These are phyloP conservation scores for Graphiopsis chlorocephala DNA, from an alignment of 2,329 filamentous ascomycete species.

Conservation along the genomic window DNA sequence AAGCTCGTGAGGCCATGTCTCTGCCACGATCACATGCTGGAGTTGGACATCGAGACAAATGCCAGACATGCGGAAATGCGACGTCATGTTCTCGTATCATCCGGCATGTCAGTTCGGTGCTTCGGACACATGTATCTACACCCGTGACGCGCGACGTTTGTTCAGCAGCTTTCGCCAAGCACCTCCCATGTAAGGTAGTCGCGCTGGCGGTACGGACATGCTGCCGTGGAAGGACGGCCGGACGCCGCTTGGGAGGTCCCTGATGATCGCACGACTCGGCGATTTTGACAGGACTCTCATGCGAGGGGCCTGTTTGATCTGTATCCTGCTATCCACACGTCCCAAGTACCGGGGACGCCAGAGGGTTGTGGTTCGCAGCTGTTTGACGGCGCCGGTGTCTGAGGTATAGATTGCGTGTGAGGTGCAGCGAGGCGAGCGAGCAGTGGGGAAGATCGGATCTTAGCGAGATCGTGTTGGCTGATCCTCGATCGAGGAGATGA, in stretches of 20 bases:
- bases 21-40: neutral
- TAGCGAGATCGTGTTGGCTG: neutral
- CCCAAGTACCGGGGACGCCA: slow-evolving; percentile 4
- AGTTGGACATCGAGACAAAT: neutral
- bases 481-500: neutral
- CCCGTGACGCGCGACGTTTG: slow-evolving; percentile 2
- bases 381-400: slow-evolving; percentile 9
- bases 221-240: neutral
- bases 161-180: neutral
- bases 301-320: slow-evolving; percentile 11
- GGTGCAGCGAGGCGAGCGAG: neutral
- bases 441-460: neutral
- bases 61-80: neutral
- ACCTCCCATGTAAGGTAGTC: slow-evolving; percentile 1
- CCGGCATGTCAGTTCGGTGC: neutral
- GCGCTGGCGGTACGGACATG: neutral
- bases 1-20: neutral
- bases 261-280: slow-evolving; percentile 9
- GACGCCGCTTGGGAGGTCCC: neutral
- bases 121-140: neutral
- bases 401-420: slow-evolving; percentile 9
- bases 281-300: slow-evolving; percentile 2
- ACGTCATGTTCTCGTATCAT: neutral
- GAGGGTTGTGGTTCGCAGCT: slow-evolving; percentile 2
- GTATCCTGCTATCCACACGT: neutral